Evolutionary conservation across 495 filamentous ascomycete species (phyloP).

Genomic region (Aspergillus taichungensis): DNA sequence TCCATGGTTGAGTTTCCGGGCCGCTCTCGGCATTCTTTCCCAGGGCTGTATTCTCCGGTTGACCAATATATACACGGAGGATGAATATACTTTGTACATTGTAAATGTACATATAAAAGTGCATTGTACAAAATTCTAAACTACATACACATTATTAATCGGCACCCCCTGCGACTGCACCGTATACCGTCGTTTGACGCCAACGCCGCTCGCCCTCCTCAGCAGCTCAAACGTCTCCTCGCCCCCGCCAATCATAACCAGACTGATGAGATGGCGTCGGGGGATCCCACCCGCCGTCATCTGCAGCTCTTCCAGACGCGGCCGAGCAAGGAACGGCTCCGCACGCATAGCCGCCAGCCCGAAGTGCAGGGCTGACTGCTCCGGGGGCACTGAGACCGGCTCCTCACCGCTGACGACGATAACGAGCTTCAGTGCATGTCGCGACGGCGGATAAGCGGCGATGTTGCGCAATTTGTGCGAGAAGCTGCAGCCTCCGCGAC

Average conservation of each 20-base stretch:
- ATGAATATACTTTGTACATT: background rate
- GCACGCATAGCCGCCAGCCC: conserved; percentile 34
- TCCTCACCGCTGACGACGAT: conserved; percentile 66
- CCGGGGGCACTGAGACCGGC: background rate
- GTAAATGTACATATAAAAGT: background rate
- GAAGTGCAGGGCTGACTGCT: background rate
- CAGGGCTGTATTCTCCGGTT: no score
- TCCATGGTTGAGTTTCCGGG: no score
- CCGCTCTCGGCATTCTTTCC: no score
- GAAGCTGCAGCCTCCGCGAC: conserved; percentile 80
- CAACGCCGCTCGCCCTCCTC: conserved; percentile 50
- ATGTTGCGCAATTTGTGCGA: conserved; percentile 75
- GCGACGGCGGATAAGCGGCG: conserved; percentile 58
- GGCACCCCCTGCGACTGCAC: conserved; percentile 72
- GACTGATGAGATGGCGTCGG: conserved; percentile 63
- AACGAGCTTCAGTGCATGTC: conserved; percentile 62
- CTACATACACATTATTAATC: conserved; percentile 71
- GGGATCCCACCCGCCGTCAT: conserved; percentile 60
- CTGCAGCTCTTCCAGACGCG: conserved; percentile 70
- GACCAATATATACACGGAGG: no score
- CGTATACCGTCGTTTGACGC: conserved; percentile 67
- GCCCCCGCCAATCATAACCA: conserved; percentile 80
- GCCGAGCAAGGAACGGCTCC: conserved; percentile 47
- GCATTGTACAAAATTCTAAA: conserved; percentile 34
- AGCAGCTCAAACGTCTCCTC: conserved; percentile 58